phyloP scores from a whole-genome alignment of 2,329 filamentous ascomycete species.

The Fusarium stilboides region DNA sequence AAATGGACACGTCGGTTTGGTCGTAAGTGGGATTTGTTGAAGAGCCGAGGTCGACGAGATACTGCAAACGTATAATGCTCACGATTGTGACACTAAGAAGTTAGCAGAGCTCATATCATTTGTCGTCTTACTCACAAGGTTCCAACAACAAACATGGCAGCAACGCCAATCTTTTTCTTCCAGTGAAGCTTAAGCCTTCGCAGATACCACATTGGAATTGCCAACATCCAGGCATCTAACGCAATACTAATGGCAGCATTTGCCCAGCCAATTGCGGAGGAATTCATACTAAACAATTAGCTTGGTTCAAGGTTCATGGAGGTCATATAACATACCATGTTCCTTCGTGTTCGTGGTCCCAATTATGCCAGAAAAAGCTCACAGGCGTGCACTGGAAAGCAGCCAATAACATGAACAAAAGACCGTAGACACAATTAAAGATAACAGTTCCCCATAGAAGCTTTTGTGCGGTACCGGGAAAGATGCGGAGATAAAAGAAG shows the following conservation, averaged over 20 bases:
- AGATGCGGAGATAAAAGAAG: constrained; percentile 61
- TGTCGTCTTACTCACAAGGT: constrained; percentile 52
- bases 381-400: constrained; percentile 60
- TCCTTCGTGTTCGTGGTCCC: constrained; percentile 59
- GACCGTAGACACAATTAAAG: constrained; percentile 52
- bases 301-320: not conserved
- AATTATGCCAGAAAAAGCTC: constrained; percentile 58
- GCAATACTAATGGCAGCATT: constrained; percentile 60
- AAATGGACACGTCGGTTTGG: constrained; percentile 50
- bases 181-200: constrained; percentile 53
- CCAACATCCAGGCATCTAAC: constrained; percentile 61
- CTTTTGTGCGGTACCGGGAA: constrained; percentile 50
- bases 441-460: constrained; percentile 53
- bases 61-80: constrained; percentile 52
- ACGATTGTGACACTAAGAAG: constrained; percentile 51
- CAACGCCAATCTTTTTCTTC: constrained; percentile 61
- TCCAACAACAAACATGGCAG: constrained; percentile 62
- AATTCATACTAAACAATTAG: constrained; percentile 50
- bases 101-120: not conserved
- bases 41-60: constrained; percentile 47
- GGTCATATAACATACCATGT: constrained; percentile 50
- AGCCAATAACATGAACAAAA: constrained; percentile 53
- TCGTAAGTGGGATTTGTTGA: constrained; percentile 53
- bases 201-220: constrained; percentile 58
- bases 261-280: constrained; percentile 59